These are phyloP conservation scores for Fusarium chaquense DNA, from an alignment of 2,329 filamentous ascomycete genomes.

Conservation along the genomic window DNA sequence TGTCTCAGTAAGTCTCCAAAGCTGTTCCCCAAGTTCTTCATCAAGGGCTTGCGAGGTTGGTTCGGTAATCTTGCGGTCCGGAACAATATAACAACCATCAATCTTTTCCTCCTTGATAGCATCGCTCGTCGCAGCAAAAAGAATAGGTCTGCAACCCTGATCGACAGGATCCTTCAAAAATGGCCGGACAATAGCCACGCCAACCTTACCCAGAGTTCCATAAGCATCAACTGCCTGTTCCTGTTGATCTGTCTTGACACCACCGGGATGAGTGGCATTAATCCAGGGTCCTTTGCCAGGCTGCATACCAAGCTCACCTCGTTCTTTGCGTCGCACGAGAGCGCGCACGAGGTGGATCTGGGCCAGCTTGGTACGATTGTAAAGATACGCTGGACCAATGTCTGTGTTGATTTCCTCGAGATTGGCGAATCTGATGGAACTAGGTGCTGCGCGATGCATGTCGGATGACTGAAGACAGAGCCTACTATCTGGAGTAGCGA, in stretches of 20 bases:
- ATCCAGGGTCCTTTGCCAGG: slow-evolving; percentile 13
- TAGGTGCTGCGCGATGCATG: neutral
- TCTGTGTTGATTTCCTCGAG: slow-evolving; percentile 3
- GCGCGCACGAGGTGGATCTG: slow-evolving; percentile 5
- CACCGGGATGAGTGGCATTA: slow-evolving; percentile 19
- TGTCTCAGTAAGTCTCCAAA: slow-evolving; percentile 1
- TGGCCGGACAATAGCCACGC: neutral
- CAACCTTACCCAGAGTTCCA: slow-evolving; percentile 11
- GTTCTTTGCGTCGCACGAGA: neutral
- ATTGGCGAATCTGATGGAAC: neutral
- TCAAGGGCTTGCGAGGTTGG: slow-evolving; percentile 8
- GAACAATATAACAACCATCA: slow-evolving; percentile 11
- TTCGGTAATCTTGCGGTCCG: slow-evolving; percentile 2
- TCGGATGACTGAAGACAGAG: slow-evolving; percentile 2
- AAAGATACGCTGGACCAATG: slow-evolving; percentile 1
- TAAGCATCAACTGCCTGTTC: slow-evolving; percentile 13
- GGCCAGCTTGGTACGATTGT: slow-evolving; percentile 10
- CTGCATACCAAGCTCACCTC: slow-evolving; percentile 2
- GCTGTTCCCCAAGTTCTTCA: neutral
- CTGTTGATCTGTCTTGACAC: slow-evolving; percentile 13
- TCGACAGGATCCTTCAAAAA: slow-evolving; percentile 15
- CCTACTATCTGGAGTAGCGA: slow-evolving; percentile 13
- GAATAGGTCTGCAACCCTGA: slow-evolving; percentile 9
- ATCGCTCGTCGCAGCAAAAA: slow-evolving; percentile 15
- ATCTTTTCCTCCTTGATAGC: slow-evolving; percentile 1